Conservation (phyloP, 805 yeast species). For the Candida ipomoeae region DNA sequence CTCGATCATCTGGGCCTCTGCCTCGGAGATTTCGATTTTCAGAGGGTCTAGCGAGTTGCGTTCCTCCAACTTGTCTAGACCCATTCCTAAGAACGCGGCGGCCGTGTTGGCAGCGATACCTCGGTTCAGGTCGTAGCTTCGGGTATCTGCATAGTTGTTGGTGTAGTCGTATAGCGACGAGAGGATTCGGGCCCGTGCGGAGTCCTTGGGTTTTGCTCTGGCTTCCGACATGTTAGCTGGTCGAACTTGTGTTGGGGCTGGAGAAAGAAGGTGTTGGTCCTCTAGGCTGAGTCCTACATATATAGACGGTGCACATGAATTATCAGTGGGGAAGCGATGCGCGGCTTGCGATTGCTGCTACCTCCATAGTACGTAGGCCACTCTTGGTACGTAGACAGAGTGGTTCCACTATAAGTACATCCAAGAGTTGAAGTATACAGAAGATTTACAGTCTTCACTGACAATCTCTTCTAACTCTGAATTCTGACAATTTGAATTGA, state of each 20-base stretch:
- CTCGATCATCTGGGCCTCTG: constrained; percentile 24
- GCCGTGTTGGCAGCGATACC: constrained; percentile 38
- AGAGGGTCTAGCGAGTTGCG: neutral
- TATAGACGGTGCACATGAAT: constrained; percentile 1
- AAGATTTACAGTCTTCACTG: too few relatives aligned
- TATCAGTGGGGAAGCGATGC: constrained; percentile 3
- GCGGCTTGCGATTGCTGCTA: constrained; percentile 2
- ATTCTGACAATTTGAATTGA: too few relatives aligned
- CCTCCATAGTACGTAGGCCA: neutral
- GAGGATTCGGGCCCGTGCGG: constrained; percentile 11
- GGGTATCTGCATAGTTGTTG: constrained; percentile 23
- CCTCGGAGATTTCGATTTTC: constrained; percentile 21
- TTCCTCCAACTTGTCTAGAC: constrained; percentile 21
- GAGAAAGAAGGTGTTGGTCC: neutral
- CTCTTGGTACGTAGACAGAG: neutral
- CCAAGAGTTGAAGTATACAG: neutral
- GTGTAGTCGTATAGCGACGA: constrained; percentile 23
- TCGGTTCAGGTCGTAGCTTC: constrained; percentile 22
- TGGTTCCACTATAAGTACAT: neutral
- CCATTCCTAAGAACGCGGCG: constrained; percentile 31
- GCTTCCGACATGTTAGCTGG: constrained; percentile 5
- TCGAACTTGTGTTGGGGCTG: neutral
- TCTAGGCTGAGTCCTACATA: neutral
- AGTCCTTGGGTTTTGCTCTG: constrained; percentile 2
- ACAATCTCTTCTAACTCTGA: too few relatives aligned